Base-by-base conservation (phyloP, 2,329 filamentous ascomycete species). In the Cladobotryum mycophilum region DNA sequence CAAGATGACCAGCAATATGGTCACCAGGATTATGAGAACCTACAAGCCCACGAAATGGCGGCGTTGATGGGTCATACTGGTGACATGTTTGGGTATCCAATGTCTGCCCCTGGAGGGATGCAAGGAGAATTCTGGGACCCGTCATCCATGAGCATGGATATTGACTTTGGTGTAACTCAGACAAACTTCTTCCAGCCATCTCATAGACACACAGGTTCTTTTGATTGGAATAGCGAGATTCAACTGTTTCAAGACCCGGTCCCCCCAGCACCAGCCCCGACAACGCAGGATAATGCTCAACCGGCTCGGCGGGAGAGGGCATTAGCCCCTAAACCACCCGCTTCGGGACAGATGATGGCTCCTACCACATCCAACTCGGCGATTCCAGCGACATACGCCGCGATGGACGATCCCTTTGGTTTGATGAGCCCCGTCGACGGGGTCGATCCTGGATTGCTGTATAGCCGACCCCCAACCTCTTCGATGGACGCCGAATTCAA, bases 361-460 rank as follows among this genome's bases (percentile, higher is more conserved):
- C n/a, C 38, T 36, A 37, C 43, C 20, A 18, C 45, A 15, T 20
- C 44, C 4, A 40, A 22, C 18, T 37, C 56, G 46, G 58, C 74
- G 54, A 71, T 73, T 55, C 64, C 67, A 4, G 62, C 66, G 17
- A 69, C 70, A 5, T 61, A 70, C 25, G 62, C 68, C 4, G 62
- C 72, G 3, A 64, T 75, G 45, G 76, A 79, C 8, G 73, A 81
- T 53, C 70, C 76, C 0, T 83, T 82, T 56, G 68, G 71, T 20
- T 69, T 76, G 25, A 66, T 73, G 36, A 71, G 66, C 43, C 67
- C 73, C 5, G 68, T 64, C 25, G 70, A 71, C 7, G 76, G 71
- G n/a, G 80, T 85, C 5, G 72, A 85, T 56, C 81, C 81, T 1
- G 81, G 78, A 7, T 67, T 85, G 14, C 65, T 85, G 7, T 79